Base-by-base conservation (phyloP, 257 asterid species). In the Rehmannia glutinosa region DNA sequence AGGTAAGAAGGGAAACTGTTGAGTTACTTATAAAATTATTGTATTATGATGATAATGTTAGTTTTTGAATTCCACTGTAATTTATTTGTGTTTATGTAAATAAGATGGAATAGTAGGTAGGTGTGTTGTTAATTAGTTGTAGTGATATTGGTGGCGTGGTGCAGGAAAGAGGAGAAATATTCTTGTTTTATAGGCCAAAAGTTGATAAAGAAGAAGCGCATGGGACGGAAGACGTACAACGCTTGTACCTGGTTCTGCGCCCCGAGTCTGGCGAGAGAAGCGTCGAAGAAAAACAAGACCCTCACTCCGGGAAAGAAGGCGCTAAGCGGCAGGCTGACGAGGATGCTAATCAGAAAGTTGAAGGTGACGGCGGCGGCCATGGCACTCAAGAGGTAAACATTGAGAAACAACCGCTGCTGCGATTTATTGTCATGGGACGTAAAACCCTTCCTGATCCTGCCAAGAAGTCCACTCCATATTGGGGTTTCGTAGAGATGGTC, bases 121-220 rank as follows among this genome's bases (percentile, higher is more conserved):
- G n/a, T n/a, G n/a, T n/a, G 4, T 43, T 43, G 20, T 43, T 1
- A 13, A 43, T 1, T 41, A n/a, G n/a, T n/a, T n/a, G n/a, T n/a
- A n/a, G 33, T 28, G 2, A 5, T 28, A 28, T 28, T 33, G 39
- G 1, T 33, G 9, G 7, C 4, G 39, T 8, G 39, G 15, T 5
- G 32, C 64, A 85, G 85, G 92, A 91, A 78, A 78, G 84, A 47
- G 97, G 96, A 3, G 95, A 84, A 21, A 88, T 91, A 28, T 91
- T 88, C 85, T 86, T 91, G 77, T 91, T 91, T 51, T 88, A 83
- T 75, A 73, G 89, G 72, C 88, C 92, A 0, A 91, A 88, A 80
- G 96, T 88, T 0, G 78, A 81, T 12, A 83, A 70, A 38, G 85
- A 84, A 42, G 87, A 77, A 77, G 91, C 84, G 0, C 95, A 77